Conservation (phyloP, 2,329 filamentous ascomycete genomes). For the Chrysoporthe austroafricana region DNA sequence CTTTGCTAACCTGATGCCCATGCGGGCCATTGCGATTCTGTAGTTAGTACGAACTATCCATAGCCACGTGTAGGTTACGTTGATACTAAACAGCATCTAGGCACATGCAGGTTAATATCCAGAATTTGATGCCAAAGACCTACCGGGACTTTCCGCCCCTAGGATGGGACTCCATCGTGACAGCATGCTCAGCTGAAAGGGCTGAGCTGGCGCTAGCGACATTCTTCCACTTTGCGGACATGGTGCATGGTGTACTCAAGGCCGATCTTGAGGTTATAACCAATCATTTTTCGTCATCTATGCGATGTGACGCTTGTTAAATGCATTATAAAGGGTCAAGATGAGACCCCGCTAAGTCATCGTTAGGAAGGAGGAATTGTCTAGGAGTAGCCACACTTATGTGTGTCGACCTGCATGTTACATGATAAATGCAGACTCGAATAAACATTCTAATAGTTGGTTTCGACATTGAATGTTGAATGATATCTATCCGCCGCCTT, state of each 20-base stretch:
- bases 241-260: background rate
- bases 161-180: background rate
- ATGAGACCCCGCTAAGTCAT: background rate
- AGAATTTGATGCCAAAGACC: background rate
- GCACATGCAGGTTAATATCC: background rate
- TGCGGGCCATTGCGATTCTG: too few species aligned
- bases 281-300: background rate
- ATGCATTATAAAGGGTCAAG: background rate
- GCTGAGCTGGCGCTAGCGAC: background rate
- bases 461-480: too few species aligned
- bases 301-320: background rate
- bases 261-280: background rate
- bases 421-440: too few species aligned
- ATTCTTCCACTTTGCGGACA: background rate
- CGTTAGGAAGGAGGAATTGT: background rate
- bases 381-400: too few species aligned
- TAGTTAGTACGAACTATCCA: background rate
- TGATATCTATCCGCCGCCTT: too few species aligned
- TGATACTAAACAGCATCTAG: background rate
- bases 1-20: background rate
- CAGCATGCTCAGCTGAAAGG: conserved; percentile 1
- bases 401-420: too few species aligned
- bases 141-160: background rate
- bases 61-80: background rate
- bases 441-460: too few species aligned